Base-by-base conservation (phyloP, 371 early-diverging fungal species). In the Choanephora cucurbitarum region DNA sequence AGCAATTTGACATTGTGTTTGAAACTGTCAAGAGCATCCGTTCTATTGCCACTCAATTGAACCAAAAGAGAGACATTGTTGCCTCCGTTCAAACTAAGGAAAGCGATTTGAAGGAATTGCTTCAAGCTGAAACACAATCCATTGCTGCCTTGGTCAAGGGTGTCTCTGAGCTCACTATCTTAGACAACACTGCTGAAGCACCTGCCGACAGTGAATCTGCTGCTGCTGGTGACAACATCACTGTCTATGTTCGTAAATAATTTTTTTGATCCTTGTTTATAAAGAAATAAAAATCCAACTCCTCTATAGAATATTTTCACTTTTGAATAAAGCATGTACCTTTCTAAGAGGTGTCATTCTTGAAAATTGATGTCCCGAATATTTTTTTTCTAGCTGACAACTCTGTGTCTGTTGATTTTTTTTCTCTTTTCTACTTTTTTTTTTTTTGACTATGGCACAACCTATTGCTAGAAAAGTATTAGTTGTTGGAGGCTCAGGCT, bases 1-100 rank as follows among this genome's bases (percentile, higher is more conserved):
- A 72, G 51, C 79, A 90, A 44, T 96, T 95, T 61, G 95, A 94
- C 47, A 49, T 75, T 52, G 84, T 92, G 33, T 89, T 87, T 64
- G 83, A 86, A 37, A 83, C 90, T 58, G 85, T 91, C 61, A 83
- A 83, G 63, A 80, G 86, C 5, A 83, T 88, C 18, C 90, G 97
- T 58, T 88, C 91, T 7, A 64, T 97, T 49, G 78, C 71, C 44
- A 69, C 66, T 18, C 63, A 64, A 43, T 54, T 60, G 21, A 64
- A 66, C 13, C 54, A 60, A 48, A 73, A 72, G 67, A 76, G 73
- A 69, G 66, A 71, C 32, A 70, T 64, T 41, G 56, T 64, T 50
- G 70, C 63, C 3, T 52, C 32, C 52, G 52, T 74, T 31, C 66
- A 74, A 49, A 51, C 73, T n/a, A 39, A 61, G 24, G 69, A 69